Base-by-base conservation (phyloP, 257 asterid genomes). In the Perilla frutescens region DNA sequence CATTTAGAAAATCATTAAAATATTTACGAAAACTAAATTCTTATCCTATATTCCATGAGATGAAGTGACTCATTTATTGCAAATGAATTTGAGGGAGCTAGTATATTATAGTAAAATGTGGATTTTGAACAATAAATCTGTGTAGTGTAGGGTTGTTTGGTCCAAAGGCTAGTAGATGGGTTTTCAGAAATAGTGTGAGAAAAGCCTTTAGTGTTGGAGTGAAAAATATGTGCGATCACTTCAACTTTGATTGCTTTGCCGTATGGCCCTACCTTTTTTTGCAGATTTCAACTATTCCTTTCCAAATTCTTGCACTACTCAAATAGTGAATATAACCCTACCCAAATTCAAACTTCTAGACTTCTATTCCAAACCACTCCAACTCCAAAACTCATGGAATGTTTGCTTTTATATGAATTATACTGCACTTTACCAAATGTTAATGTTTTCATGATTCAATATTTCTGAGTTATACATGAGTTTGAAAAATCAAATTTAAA, bases 141-240 rank as follows among this genome's bases (percentile, higher is more conserved):
- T 29, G 67, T 55, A 66, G 69, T 29, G 67, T 55, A 66, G 69
- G 70, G 68, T 55, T 74, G 66, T 57, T 58, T 78, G 69, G 74
- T 77, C 81, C 87, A 84, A 81, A 57, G 74, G 64, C 84, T 80
- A 71, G 3, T 59, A 10, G 48, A 51, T 56, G 77, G 60, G 79
- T 49, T 39, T 71, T 80, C 83, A 82, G 83, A 67, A 62, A 39
- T 73, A 73, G 77, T 63, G 73, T 39, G 70, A 32, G 58, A 13
- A 34, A 65, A 53, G 53, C 14, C 43, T 48, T 37, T 36, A 15
- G 74, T 66, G 47, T 78, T 68, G 77, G 73, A 82, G 62, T 54
- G 3, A 53, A 74, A 77, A 69, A 70, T 55, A 77, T 67, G 84
- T 70, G 82, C 82, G 68, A 79, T 83, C 82, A 83, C 82, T 83